These are phyloP conservation scores for Fusarium lateritium DNA, from an alignment of 2,329 filamentous ascomycete species.

Conservation along the genomic window DNA sequence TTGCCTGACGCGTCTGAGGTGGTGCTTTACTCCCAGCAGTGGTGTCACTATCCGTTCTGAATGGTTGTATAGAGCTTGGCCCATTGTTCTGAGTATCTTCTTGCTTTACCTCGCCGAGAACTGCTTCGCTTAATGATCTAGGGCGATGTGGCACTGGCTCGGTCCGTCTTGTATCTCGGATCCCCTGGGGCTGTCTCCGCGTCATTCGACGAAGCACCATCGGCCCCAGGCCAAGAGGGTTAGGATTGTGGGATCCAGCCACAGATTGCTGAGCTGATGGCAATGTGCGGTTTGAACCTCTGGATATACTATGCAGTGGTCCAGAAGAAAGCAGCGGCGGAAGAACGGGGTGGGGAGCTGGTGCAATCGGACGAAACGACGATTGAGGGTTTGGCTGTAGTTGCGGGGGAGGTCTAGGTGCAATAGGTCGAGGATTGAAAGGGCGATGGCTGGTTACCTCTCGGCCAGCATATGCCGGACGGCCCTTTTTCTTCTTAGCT, in stretches of 20 bases:
- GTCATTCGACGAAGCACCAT: not conserved
- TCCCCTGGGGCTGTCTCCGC: not conserved
- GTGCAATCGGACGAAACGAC: slow-evolving; percentile 28
- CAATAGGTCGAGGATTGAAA: slow-evolving; percentile 53
- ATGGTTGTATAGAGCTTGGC: slow-evolving; percentile 17
- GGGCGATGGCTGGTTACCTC: slow-evolving; percentile 52
- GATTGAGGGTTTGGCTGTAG: slow-evolving; percentile 1
- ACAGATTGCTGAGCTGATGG: not conserved
- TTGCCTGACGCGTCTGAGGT: slow-evolving; percentile 13
- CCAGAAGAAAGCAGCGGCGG: not conserved
- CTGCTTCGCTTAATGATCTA: slow-evolving; percentile 16
- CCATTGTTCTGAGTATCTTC: not conserved
- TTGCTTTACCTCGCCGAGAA: slow-evolving; percentile 3
- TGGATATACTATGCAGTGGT: not conserved
- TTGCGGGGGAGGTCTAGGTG: slow-evolving; percentile 49
- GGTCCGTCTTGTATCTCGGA: not conserved
- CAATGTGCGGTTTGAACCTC: not conserved
- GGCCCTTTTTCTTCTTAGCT: slow-evolving; percentile 60
- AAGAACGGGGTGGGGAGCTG: slow-evolving; percentile 10
- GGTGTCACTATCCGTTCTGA: slow-evolving; percentile 2
- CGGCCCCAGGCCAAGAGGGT: not conserved
- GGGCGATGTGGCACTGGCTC: not conserved
- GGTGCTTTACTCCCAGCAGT: not conserved
- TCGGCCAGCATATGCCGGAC: slow-evolving; percentile 62
- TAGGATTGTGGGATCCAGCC: not conserved